Evolutionary conservation across 140 eudicot genomes (phyloP), one percentile per base, ranked within the genome.

Genomic region (Stevia rebaudiana): DNA sequence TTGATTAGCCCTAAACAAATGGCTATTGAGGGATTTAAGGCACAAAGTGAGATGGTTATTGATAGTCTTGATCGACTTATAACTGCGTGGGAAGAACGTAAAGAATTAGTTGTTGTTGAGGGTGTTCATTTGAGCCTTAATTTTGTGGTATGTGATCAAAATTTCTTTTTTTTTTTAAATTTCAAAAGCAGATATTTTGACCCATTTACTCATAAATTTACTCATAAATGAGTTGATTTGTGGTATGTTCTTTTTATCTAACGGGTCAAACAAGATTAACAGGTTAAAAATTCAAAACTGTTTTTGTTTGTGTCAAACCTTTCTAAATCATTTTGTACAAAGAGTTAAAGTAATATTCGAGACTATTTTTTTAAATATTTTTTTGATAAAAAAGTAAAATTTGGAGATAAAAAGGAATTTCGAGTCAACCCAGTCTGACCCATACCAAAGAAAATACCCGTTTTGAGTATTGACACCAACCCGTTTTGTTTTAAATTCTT

Each of bases 41-140:
- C 98, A 50, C 98, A 92, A 55, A 92, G 98, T 77, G 98, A 92
- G 77, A 92, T 92, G 98, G 96, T 92, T 28, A 92, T 88, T 61
- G 98, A 88, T 54, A 88, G 98, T 69, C 98, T 92, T 74, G 98
- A 92, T 66, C 81, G 98, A 57, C 82, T 92, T 40, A 83, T 92
- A 44, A 88, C 94, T 24, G 89, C 94, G 12, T 92, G 98, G 98
- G 98, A 92, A 85, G 98, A 92, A 36, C 71, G 96, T 11, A 92
- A 92, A 74, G 95, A 92, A 71, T 88, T 94, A 31, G 99, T 85
- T 1, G 95, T 92, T 35, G 97, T 92, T 51, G 99, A 92, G 79
- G 99, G 99, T 31, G 99, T 92, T 50, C 99, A 92, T 80, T 81
- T 92, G 64, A 92, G 97, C 84, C 94, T 92, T 58, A 92, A 88